Evolutionary conservation across 2,329 filamentous ascomycete species (phyloP), one percentile per base, ranked within the genome.

Genomic region (Calonectria pteridis): DNA sequence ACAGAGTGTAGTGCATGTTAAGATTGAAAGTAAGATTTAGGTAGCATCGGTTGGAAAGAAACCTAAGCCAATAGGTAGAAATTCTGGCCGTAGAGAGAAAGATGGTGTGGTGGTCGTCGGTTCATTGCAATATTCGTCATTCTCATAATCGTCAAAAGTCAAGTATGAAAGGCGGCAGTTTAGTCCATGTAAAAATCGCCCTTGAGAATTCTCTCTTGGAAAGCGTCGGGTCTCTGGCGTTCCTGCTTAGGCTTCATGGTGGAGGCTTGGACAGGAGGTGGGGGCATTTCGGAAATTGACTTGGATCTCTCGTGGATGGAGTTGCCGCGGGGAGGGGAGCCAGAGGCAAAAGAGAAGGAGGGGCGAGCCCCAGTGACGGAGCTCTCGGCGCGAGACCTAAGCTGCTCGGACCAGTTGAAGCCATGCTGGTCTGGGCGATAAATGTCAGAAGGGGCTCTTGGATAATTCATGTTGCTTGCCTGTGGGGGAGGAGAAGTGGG

Each of bases 111-210:
- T 64, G 43, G 37, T 77, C 66, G 71, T 73, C 51, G 66, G 76
- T 70, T 75, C 74, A 70, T 37, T 37, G 49, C 72, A 55, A 76
- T 67, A 40, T 51, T 80, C 72, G 68, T 80, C 68, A 74, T 78
- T 66, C 70, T 80, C 74, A 74, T 77, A 50, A 66, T 71, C 55
- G 73, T 71, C 59, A 77, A 64, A 59, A 63, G 49, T 50, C 65
- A 59, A 40, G 67, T 49, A 40, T 64, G 71, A 65, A 67, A 67
- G n/a, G 35, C 53, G 35, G 51, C 29, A n/a, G 43, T 74, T 89
- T 89, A 98, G 82, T 98, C 96, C 95, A 98, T 98, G 87, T 97
- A 97, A 81, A 99, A 98, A 82, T 99, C 97, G 58, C 96, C 97
- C 87, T 98, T 97, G 78, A 99, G 90, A 81, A 99, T 98, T 78